Evolutionary conservation across 2,329 filamentous ascomycete species (phyloP).

Genomic region (Myriosclerotinia scirpicola): DNA sequence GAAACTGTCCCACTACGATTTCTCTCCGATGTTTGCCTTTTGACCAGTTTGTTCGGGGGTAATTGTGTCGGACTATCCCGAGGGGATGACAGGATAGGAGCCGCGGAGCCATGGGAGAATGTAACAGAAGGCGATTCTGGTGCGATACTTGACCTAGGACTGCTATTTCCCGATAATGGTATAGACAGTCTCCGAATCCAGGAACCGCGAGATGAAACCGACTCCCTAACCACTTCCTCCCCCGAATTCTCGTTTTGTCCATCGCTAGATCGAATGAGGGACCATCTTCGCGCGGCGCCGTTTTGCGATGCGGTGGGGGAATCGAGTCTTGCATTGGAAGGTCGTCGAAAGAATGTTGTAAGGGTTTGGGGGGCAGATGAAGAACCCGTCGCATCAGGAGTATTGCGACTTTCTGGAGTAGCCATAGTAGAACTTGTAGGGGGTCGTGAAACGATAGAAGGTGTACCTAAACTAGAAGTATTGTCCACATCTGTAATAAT

Average conservation of each 20-base stretch:
- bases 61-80: constrained; percentile 46
- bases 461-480: constrained; percentile 29
- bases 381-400: constrained; percentile 24
- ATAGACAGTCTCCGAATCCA: constrained; percentile 74
- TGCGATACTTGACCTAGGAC: constrained; percentile 61
- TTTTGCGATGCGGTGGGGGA: constrained; percentile 27
- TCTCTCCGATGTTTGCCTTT: constrained; percentile 62
- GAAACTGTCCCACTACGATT: constrained; percentile 46
- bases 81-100: constrained; percentile 55
- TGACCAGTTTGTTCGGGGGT: constrained; percentile 74
- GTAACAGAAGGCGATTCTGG: constrained; percentile 65
- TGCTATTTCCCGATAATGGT: constrained; percentile 64
- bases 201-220: constrained; percentile 61
- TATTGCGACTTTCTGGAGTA: constrained; percentile 32
- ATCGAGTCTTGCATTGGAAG: constrained; percentile 32
- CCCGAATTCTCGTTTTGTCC: constrained; percentile 28
- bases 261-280: constrained; percentile 35
- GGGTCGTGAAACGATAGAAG: constrained; percentile 35
- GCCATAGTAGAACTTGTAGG: constrained; percentile 36
- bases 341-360: constrained; percentile 22
- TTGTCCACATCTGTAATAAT: constrained; percentile 30
- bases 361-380: constrained; percentile 29
- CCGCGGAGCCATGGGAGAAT: constrained; percentile 65
- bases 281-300: constrained; percentile 32
- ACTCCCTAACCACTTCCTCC: constrained; percentile 47